These are phyloP conservation scores for Paspalum notatum DNA, from an alignment of 176 grass and related monocot species.

Conservation along the genomic window DNA sequence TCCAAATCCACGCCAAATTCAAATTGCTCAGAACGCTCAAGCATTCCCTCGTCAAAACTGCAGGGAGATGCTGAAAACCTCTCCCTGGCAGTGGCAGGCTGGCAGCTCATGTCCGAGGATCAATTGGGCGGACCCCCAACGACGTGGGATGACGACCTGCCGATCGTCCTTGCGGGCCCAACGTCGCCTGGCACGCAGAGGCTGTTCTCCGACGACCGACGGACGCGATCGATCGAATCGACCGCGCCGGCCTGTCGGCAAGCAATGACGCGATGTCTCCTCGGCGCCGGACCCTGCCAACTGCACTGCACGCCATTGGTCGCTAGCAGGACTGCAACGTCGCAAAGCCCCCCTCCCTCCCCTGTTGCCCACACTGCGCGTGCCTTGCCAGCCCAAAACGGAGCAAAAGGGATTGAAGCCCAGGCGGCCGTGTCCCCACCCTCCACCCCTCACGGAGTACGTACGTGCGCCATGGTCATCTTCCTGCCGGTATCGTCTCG, in stretches of 20 bases:
- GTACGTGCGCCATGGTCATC: constrained; percentile 5
- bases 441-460: too few relatives aligned
- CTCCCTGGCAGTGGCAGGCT: background rate
- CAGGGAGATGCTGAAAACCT: background rate
- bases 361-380: constrained; percentile 15
- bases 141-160: background rate
- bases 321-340: constrained; percentile 8
- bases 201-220: constrained; percentile 25
- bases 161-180: background rate
- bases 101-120: background rate
- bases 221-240: constrained; percentile 41
- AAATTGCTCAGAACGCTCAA: too few relatives aligned
- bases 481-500: background rate
- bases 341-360: background rate
- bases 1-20: background rate
- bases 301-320: constrained; percentile 35
- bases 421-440: constrained; percentile 17
- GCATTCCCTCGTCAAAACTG: too few relatives aligned
- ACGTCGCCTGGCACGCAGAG: background rate
- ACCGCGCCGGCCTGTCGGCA: constrained; percentile 32
- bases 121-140: background rate
- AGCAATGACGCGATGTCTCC: constrained; percentile 30
- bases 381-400: constrained; percentile 28
- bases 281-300: constrained; percentile 2
- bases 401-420: constrained; percentile 16